Percentiles rank a stretch among this genome's conserved stretches.
These are phyloP conservation scores for Colletotrichum costaricense DNA, from an alignment of 2,329 filamentous ascomycete species.

Conservation along the genomic window DNA sequence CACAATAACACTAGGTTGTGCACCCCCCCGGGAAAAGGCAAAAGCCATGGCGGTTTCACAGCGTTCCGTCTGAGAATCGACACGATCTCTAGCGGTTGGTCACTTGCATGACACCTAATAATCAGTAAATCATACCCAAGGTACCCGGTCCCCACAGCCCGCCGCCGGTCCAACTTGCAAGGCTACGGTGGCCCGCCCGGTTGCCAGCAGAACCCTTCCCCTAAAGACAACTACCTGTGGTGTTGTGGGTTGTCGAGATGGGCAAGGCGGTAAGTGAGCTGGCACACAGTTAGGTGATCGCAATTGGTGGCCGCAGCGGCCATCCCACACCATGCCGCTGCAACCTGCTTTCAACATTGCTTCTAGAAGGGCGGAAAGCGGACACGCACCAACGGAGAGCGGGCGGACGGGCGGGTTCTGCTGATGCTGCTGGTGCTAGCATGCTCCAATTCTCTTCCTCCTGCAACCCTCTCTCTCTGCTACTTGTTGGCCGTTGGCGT, in stretches of 20 bases:
- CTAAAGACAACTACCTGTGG: background rate
- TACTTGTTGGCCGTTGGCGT: background rate
- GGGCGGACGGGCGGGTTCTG: constrained; percentile 11
- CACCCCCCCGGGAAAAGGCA: background rate
- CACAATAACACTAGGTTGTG: background rate
- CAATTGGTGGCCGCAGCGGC: constrained; percentile 21
- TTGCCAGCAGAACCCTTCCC: background rate
- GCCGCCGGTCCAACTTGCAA: background rate
- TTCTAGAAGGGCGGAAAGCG: constrained; percentile 32
- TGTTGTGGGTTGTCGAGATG: constrained; percentile 1
- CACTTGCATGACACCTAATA: constrained; percentile 24
- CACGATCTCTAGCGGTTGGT: constrained; percentile 11
- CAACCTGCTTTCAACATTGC: constrained; percentile 3
- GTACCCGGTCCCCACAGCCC: background rate
- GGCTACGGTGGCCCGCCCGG: background rate
- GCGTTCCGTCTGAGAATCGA: constrained; percentile 17
- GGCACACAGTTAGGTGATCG: constrained; percentile 5
- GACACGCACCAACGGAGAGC: constrained; percentile 1
- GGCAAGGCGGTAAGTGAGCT: background rate
- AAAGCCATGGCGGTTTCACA: background rate
- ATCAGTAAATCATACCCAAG: background rate
- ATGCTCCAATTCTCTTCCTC: background rate
- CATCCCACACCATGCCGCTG: constrained; percentile 12
- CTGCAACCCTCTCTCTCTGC: too few relatives aligned
- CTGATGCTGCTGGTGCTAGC: background rate